Conservation (phyloP, 495 filamentous ascomycete genomes). For the Neurospora sp. region DNA sequence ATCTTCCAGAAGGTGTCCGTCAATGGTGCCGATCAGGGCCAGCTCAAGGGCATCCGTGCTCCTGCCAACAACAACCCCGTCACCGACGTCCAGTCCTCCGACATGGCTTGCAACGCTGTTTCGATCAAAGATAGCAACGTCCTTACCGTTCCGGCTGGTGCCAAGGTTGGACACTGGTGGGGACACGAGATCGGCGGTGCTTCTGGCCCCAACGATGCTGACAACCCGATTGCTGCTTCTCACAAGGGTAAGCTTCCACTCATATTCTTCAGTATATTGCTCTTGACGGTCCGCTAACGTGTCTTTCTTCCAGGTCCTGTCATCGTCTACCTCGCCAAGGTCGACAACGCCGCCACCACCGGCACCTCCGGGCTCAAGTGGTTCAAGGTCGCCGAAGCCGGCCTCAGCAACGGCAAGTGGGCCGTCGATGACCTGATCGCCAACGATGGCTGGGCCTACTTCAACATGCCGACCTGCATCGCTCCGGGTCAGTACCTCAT, state of each 20-base stretch:
- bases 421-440: slow-evolving; percentile 20
- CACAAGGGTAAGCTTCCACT: slow-evolving; percentile 28
- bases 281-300: neutral
- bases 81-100: slow-evolving; percentile 26
- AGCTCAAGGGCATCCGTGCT: slow-evolving; percentile 41
- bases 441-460: slow-evolving; percentile 34
- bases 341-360: slow-evolving; percentile 33
- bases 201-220: slow-evolving; percentile 31
- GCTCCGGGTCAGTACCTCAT: slow-evolving; percentile 40
- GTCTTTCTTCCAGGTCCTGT: slow-evolving; percentile 27
- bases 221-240: slow-evolving; percentile 40
- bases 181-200: slow-evolving; percentile 39
- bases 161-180: slow-evolving; percentile 40
- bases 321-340: slow-evolving; percentile 41
- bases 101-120: slow-evolving; percentile 30
- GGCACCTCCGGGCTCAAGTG: slow-evolving; percentile 26
- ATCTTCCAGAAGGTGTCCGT: slow-evolving; percentile 42
- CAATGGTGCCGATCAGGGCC: slow-evolving; percentile 43
- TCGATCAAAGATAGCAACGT: slow-evolving; percentile 30
- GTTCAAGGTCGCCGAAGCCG: slow-evolving; percentile 38
- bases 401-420: slow-evolving; percentile 27
- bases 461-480: slow-evolving; percentile 36
- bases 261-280: neutral
- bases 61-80: slow-evolving; percentile 35
- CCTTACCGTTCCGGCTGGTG: slow-evolving; percentile 36